phyloP scores from a whole-genome alignment of 1,284 basidiomycete genomes.

The Melampsora larici-populina region DNA sequence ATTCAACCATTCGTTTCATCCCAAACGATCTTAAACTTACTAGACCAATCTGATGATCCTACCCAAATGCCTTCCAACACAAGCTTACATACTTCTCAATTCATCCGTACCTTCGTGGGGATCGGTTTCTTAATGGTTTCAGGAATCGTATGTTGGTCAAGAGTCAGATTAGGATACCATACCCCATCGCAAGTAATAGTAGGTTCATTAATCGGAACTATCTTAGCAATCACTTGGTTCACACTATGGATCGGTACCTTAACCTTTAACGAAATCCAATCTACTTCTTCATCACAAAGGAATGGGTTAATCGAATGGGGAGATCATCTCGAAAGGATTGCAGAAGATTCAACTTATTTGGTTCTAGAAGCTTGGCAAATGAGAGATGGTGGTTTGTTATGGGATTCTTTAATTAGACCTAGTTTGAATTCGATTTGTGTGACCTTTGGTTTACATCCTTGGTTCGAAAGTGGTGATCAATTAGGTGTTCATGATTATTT shows the following conservation, averaged over 20 bases:
- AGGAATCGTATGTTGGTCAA: constrained; percentile 62
- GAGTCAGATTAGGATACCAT: constrained; percentile 77
- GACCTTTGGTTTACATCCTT: constrained; percentile 5
- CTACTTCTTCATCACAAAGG: not conserved
- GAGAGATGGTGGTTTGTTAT: constrained; percentile 29
- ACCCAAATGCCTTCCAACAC: too few relatives aligned
- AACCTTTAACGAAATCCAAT: not conserved
- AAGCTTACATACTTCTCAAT: constrained; percentile 56
- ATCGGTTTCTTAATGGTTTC: constrained; percentile 51
- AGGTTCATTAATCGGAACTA: constrained; percentile 64
- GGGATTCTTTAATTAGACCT: constrained; percentile 27
- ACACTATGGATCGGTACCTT: constrained; percentile 59
- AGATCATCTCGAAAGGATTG: not conserved
- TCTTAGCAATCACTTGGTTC: constrained; percentile 65
- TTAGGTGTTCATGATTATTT: too few relatives aligned
- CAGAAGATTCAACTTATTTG: not conserved
- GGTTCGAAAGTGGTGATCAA: too few relatives aligned
- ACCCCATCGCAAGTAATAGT: constrained; percentile 69
- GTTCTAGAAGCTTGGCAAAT: constrained; percentile 36
- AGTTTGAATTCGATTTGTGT: constrained; percentile 16
- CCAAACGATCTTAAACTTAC: constrained; percentile 46
- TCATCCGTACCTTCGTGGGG: constrained; percentile 56
- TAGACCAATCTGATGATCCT: constrained; percentile 2
- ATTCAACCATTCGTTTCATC: constrained; percentile 34
- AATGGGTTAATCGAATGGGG: too few relatives aligned